Base-by-base conservation (phyloP, 768 basidiomycete genomes). In the Arthromyces matolae region DNA sequence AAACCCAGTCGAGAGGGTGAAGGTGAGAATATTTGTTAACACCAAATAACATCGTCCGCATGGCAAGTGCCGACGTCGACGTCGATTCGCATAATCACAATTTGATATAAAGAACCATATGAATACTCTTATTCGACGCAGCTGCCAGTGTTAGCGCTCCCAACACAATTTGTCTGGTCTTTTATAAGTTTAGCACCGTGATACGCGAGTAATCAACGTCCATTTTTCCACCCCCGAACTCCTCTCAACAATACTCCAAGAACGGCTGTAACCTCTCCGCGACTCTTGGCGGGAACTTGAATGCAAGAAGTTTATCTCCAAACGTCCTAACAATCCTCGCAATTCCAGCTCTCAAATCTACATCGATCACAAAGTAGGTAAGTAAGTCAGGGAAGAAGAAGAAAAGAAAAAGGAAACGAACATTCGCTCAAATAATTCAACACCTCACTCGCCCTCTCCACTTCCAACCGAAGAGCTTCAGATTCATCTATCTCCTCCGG, bases 221-320 rank as follows among this genome's bases (percentile, higher is more conserved):
- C n/a, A n/a, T 31, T 22, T 45, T 38, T 28, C 38, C 36, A 31
- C 35, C 31, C 36, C 3, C 31, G 18, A 4, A 27, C n/a, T 16
- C 13, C 35, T 10, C 35, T 50, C 58, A 79, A 50, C 72, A 73
- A 62, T 83, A 84, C 58, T 89, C 86, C 42, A 87, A 69, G 62
- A 86, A 89, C 0, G 68, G 74, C 64, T 89, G 87, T 47, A 92
- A 59, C 66, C 83, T 84, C 52, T 64, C 71, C 8, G 84, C 86
- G 10, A 70, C 80, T 49, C 72, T 68, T n/a, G 84, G 80, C 3
- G 89, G 81, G 57, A 90, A 88, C 63, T 78, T 87, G 74, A 89
- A 91, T 10, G 86, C 89, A 2, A 73, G 62, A 35, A 92, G 67
- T 60, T 82, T 86, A 54, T 82, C 78, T 5, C 86, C 85, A 63